Conservation (phyloP, 2,329 filamentous ascomycete genomes). For the Hypoxylon sp. region DNA sequence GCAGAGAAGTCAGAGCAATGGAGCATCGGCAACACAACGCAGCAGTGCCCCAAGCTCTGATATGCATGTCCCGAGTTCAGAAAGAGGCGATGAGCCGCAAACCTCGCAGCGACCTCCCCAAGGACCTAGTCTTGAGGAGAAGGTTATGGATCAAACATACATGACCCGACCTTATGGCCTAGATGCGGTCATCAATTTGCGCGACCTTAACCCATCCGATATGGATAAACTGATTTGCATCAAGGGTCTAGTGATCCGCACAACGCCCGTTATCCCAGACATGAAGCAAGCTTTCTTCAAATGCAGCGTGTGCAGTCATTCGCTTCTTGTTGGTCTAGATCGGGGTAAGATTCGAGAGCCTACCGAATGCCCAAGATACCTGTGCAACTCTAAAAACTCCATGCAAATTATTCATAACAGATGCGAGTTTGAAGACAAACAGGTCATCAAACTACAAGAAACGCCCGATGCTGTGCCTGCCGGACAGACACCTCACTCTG, state of each 20-base stretch:
- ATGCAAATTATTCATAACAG: conserved; percentile 99
- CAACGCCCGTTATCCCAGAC: conserved; percentile 95
- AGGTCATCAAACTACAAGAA: conserved; percentile 98
- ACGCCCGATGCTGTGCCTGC: conserved; percentile 94
- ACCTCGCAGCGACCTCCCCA: conserved; percentile 55
- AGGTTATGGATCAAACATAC: conserved; percentile 82
- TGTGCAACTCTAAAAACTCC: conserved; percentile 87
- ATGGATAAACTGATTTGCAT: conserved; percentile 96
- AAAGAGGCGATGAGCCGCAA: conserved; percentile 64
- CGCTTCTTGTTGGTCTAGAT: conserved; percentile 88
- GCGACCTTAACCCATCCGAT: conserved; percentile 92
- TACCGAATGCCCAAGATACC: conserved; percentile 82
- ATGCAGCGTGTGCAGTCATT: conserved; percentile 92
- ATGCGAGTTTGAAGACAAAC: conserved; percentile 94
- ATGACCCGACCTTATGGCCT: conserved; percentile 90
- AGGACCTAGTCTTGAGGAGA: conserved; percentile 73
- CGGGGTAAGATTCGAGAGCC: conserved; percentile 96
- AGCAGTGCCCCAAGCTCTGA: conserved; percentile 73
- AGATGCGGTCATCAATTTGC: conserved; percentile 86
- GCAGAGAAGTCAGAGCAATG: conserved; percentile 58
- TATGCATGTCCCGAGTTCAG: conserved; percentile 81
- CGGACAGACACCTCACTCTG: conserved; percentile 95
- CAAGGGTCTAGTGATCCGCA: conserved; percentile 94
- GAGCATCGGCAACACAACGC: conserved; percentile 59
- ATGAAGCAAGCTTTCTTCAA: conserved; percentile 99